phyloP scores from a whole-genome alignment of 2,329 filamentous ascomycete genomes.

The Fonsecaea pedrosoi region DNA sequence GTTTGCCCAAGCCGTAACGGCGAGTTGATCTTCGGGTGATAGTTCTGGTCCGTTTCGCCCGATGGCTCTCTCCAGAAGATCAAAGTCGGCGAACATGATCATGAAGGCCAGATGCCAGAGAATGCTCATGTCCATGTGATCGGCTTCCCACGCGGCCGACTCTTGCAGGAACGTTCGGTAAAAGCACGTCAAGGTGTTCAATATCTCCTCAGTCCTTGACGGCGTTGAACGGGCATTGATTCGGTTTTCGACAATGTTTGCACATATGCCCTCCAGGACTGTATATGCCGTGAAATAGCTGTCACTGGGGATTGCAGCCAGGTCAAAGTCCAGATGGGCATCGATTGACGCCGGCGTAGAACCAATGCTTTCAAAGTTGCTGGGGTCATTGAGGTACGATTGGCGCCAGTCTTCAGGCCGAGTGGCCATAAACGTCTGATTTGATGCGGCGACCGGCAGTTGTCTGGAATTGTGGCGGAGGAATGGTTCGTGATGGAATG shows the following conservation, averaged over 20 bases:
- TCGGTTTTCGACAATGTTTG: constrained; percentile 38
- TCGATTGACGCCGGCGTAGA: constrained; percentile 30
- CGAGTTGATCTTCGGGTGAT: constrained; percentile 28
- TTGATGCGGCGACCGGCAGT: constrained; percentile 32
- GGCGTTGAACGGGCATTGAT: constrained; percentile 30
- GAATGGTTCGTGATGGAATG: constrained; percentile 36
- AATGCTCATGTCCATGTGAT: constrained; percentile 39
- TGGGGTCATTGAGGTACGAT: constrained; percentile 32
- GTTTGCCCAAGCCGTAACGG: constrained; percentile 39
- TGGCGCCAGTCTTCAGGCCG: constrained; percentile 35
- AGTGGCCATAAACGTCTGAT: constrained; percentile 31
- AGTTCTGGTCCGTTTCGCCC: constrained; percentile 41
- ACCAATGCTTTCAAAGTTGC: constrained; percentile 27
- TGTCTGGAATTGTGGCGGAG: constrained; percentile 34
- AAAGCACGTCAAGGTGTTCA: constrained; percentile 23
- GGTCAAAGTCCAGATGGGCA: constrained; percentile 31
- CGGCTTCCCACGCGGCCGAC: constrained; percentile 28
- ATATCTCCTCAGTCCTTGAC: constrained; percentile 29
- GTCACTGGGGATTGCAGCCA: constrained; percentile 27
- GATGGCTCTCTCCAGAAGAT: constrained; percentile 42
- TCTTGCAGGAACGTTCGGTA: constrained; percentile 40
- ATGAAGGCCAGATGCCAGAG: constrained; percentile 45
- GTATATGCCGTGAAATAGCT: constrained; percentile 37
- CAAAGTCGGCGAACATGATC: constrained; percentile 41
- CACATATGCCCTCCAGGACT: constrained; percentile 38